Base-by-base conservation (phyloP, 352 stramenopile genomes). In the Phytophthora nicotianae region DNA sequence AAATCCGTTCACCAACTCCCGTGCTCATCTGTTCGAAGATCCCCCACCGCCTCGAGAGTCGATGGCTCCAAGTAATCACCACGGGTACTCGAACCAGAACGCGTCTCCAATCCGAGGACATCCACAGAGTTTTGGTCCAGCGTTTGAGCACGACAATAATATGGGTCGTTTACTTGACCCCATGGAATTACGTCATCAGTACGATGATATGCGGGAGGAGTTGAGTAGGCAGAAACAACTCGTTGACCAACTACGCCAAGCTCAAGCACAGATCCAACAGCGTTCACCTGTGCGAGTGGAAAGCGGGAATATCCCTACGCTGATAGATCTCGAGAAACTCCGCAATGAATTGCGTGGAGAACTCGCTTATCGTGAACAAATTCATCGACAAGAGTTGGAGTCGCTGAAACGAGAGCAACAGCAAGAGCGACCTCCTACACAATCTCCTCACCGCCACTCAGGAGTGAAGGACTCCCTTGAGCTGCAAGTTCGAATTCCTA, bases 271-370 rank as follows among this genome's bases (percentile, higher is more conserved):
- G 45, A 65, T 86, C 6, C 76, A 82, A 27, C 61, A 72, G 5
- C 51, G 21, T n/a, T 65, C 52, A 0, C 59, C 66, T 13, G 43
- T 47, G 3, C 23, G 50, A 2, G 33, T 46, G 5, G 53, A 61
- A 29, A 70, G 26, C 17, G 47, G 37, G 10, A 64, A 27, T 48
- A 54, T 60, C 1, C 68, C 67, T 6, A 86, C 77, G 21, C 40
- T 86, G 11, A 73, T 74, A 14, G 79, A 88, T 47, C 61, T 91
- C n/a, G 77, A 91, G 43, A 70, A 75, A 32, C 63, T 90, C 19
- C 78, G 81, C 2, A 73, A 76, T 7, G 76, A 88, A 41, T 46
- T 88, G 8, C 73, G 72, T 5, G 74, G 73, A 20, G 77, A 89
- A 41, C 62, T 89, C 2, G 75, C 65, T 23, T 76, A 83, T 10